Conservation (phyloP, 768 basidiomycete species). For the Chalciporus pseudorubinellus region DNA sequence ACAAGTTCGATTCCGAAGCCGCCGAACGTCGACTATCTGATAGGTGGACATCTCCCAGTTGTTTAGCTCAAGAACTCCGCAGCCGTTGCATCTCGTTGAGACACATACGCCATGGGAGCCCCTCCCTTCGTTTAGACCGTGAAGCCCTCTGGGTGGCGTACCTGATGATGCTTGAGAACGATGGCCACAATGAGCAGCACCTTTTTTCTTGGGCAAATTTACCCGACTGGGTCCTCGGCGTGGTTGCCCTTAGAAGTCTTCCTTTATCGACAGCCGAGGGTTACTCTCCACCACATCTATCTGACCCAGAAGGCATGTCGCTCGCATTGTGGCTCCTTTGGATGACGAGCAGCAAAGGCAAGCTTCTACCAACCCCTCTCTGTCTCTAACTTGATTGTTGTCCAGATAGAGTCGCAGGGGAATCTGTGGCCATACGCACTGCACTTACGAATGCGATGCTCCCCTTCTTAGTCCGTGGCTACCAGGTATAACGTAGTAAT, state of each 20-base stretch:
- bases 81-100: slow-evolving; percentile 41
- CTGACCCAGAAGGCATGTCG: slow-evolving; percentile 37
- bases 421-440: slow-evolving; percentile 28
- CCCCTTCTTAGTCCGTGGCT: slow-evolving; percentile 41
- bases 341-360: slow-evolving; percentile 43
- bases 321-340: slow-evolving; percentile 47
- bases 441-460: slow-evolving; percentile 33
- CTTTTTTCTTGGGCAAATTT: slow-evolving; percentile 42
- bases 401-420: slow-evolving; percentile 35
- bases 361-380: slow-evolving; percentile 10
- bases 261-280: background rate
- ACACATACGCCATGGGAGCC: slow-evolving; percentile 37
- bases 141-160: slow-evolving; percentile 56
- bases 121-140: slow-evolving; percentile 14
- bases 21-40: slow-evolving; percentile 37
- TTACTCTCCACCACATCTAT: slow-evolving; percentile 17
- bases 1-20: slow-evolving; percentile 45
- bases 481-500: slow-evolving; percentile 32
- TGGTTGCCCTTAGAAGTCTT: slow-evolving; percentile 10
- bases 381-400: slow-evolving; percentile 12
- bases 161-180: slow-evolving; percentile 54
- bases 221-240: slow-evolving; percentile 24
- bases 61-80: slow-evolving; percentile 43
- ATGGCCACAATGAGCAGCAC: slow-evolving; percentile 45
- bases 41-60: slow-evolving; percentile 37